Evolutionary conservation across 257 asterid genomes (phyloP).

Genomic region (Solanum chiquidenum): DNA sequence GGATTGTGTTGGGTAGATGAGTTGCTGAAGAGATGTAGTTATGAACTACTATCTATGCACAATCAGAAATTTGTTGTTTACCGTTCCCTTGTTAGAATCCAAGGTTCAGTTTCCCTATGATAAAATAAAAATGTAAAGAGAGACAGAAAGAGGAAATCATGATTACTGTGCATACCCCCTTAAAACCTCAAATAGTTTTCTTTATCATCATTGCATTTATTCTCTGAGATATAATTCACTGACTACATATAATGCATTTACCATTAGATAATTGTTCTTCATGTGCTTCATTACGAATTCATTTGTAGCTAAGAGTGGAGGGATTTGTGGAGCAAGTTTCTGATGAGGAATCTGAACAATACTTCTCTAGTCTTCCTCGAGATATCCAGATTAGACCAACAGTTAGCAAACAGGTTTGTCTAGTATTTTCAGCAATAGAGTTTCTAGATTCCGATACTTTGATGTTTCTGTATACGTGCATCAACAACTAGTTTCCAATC

Average conservation of each 20-base stretch:
- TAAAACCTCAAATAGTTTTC: not conserved
- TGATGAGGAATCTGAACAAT: constrained; percentile 68
- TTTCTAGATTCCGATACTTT: not conserved
- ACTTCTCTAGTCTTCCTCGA: constrained; percentile 71
- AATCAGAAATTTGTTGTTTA: not conserved
- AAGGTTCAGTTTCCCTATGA: not conserved
- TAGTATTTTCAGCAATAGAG: not conserved
- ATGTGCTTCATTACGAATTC: not conserved
- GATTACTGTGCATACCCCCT: not conserved
- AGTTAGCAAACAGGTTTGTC: constrained; percentile 68
- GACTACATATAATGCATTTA: not conserved
- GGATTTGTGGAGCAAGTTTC: constrained; percentile 62
- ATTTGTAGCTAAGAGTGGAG: constrained; percentile 65
- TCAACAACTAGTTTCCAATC: not conserved
- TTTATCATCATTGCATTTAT: not conserved
- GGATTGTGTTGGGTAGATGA: not conserved
- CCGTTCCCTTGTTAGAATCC: not conserved
- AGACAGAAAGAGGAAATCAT: not conserved
- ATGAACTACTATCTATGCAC: not conserved
- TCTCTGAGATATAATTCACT: not conserved
- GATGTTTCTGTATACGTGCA: not conserved
- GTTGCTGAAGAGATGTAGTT: not conserved
- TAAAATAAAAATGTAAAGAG: not conserved
- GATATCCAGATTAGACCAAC: constrained; percentile 79
- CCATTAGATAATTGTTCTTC: not conserved